Percentiles rank a stretch among this genome's conserved stretches.
Evolutionary conservation across 2,329 filamentous ascomycete genomes (phyloP).

Genomic region (Fusarium concolor): DNA sequence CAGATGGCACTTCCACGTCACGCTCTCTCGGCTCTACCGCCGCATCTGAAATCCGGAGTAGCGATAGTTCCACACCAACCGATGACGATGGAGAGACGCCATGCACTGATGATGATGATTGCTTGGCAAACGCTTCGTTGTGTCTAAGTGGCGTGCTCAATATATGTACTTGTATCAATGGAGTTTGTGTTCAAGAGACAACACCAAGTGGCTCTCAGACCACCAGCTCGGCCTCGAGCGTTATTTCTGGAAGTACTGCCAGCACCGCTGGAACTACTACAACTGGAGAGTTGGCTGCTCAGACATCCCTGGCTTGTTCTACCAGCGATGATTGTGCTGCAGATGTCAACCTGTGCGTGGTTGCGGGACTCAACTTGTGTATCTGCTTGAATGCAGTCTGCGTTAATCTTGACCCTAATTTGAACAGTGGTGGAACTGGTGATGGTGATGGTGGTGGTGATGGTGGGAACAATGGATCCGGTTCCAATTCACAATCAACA

Average conservation of each 20-base stretch:
- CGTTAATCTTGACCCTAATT: background rate
- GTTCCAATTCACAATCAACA: too few species aligned
- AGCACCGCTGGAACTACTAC: background rate
- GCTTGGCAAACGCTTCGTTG: background rate
- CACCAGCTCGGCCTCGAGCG: background rate
- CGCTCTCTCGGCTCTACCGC: background rate
- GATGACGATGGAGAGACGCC: background rate
- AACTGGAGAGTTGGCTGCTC: background rate
- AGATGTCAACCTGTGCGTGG: background rate
- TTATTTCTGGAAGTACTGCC: background rate
- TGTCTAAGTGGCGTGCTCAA: conserved; percentile 4
- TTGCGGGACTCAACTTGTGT: background rate
- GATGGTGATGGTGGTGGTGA: background rate
- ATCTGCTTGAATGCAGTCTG: conserved; percentile 1
- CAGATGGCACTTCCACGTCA: background rate
- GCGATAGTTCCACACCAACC: background rate
- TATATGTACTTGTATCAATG: conserved; percentile 14
- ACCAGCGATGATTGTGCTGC: conserved; percentile 2
- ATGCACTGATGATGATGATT: conserved; percentile 2
- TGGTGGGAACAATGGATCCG: too few species aligned
- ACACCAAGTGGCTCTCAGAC: background rate
- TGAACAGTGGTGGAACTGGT: background rate
- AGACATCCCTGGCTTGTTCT: conserved; percentile 1
- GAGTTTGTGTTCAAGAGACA: conserved; percentile 10
- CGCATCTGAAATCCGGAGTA: background rate